Conservation (phyloP, 495 filamentous ascomycete species). For the Astrocystis sublimbata region DNA sequence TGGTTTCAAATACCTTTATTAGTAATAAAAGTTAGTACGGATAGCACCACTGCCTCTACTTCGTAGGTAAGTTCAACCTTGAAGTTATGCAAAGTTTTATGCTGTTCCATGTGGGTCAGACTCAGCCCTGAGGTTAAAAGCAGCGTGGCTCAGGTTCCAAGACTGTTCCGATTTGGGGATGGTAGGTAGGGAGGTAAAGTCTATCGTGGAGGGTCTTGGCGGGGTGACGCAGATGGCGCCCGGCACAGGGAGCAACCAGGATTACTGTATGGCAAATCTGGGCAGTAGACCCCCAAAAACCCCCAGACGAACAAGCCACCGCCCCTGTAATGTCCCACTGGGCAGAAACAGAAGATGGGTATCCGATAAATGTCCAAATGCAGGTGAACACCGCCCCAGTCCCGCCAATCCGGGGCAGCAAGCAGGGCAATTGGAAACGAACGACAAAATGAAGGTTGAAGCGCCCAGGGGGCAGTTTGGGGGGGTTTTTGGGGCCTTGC, state of each 20-base stretch:
- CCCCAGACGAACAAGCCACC: background rate
- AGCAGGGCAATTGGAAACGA: slow-evolving; percentile 5
- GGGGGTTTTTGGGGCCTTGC: background rate
- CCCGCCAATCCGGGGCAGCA: background rate
- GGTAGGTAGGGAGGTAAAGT: no score
- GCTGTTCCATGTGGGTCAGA: no score
- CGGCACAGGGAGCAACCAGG: background rate
- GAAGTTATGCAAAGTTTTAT: no score
- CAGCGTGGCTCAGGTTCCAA: no score
- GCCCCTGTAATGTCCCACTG: slow-evolving; percentile 10
- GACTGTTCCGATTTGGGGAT: no score
- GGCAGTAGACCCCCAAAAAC: no score
- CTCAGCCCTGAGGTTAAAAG: no score
- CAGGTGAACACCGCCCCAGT: background rate
- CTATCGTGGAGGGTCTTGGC: background rate
- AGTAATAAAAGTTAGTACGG: no score
- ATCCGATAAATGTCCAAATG: background rate
- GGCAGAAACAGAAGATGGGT: no score
- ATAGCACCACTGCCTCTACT: no score
- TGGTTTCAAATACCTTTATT: no score
- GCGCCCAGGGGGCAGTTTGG: background rate
- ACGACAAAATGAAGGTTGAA: slow-evolving; percentile 11
- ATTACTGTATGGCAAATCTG: background rate
- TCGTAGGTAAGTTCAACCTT: no score
- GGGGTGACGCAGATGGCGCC: slow-evolving; percentile 8